Base-by-base conservation (phyloP, 2,329 filamentous ascomycete genomes). In the Ophiognomonia clavigignenti-juglandacearum region DNA sequence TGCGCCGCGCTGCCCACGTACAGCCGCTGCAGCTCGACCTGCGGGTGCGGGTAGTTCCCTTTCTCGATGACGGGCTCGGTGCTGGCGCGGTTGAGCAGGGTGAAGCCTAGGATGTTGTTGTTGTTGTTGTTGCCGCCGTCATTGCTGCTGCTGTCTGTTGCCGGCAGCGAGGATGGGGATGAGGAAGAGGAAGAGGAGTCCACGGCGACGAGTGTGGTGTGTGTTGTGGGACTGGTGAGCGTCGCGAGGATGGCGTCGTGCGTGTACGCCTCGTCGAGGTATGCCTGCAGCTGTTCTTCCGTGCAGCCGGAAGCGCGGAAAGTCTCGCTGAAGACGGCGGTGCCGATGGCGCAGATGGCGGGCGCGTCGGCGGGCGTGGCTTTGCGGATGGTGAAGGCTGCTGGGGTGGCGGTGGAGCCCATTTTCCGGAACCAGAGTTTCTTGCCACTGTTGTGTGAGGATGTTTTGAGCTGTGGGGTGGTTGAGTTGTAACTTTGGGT, bases 21-120 rank as follows among this genome's bases (percentile, higher is more conserved):
- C 2, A 74, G 56, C 10, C 72, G 54, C 53, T 72, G 69, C 24
- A 74, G 50, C 54, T 74, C 70, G 3, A 71, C 59, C n/a, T n/a
- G n/a, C 0, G 51, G 58, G 2, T 56, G 53, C 4, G 63, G 27
- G 1, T 59, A 43, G 1, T 49, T 56, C 11, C 73, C 47, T 37
- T 66, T 71, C 2, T 18, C 42, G 24, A 44, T 23, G 34, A 35
- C 42, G 1, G 67, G 65, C 39, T 74, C 71, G 0, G 41, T 41
- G 41, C 37, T 45, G 1, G 61, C 63, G 3, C 61, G 58, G 0
- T 61, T 71, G 11, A 74, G 59, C 34, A 68, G 61, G 1, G 60
- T 61, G 49, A 74, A 74, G 1, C 71, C 72, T 0, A 69, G 34
- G 1, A 73, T 47, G 9, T 40, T 46, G 2, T n/a, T n/a, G n/a